These are phyloP conservation scores for Aspergillus heteromorphus DNA, from an alignment of 495 filamentous ascomycete species.

Conservation along the genomic window DNA sequence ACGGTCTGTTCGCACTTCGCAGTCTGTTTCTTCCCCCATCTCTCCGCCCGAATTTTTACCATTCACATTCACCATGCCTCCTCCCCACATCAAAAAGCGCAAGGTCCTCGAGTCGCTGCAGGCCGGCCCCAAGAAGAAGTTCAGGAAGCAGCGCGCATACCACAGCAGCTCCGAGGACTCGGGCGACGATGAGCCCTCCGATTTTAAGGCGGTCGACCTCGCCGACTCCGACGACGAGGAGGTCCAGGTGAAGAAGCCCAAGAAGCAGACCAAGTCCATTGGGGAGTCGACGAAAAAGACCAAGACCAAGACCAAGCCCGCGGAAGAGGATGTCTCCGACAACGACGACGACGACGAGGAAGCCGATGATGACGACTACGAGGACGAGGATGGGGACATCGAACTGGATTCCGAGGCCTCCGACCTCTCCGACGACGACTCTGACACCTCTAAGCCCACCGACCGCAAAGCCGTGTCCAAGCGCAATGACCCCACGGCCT, in stretches of 20 bases:
- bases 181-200: conserved; percentile 37
- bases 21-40: too few species aligned
- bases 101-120: conserved; percentile 55
- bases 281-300: conserved; percentile 1
- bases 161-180: conserved; percentile 66
- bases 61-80: conserved; percentile 31
- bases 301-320: too few species aligned
- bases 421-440: conserved; percentile 18
- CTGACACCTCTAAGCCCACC: conserved; percentile 18
- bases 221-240: conserved; percentile 62
- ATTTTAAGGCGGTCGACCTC: conserved; percentile 59
- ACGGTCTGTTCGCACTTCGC: too few species aligned
- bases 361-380: conserved; percentile 30
- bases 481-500: conserved; percentile 84
- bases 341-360: conserved; percentile 12
- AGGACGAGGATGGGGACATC: conserved; percentile 31
- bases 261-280: conserved; percentile 17
- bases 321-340: conserved; percentile 13
- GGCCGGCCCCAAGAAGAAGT: conserved; percentile 59
- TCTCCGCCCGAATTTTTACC: too few species aligned
- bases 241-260: conserved; percentile 19
- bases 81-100: conserved; percentile 49
- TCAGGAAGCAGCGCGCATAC: conserved; percentile 64
- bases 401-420: conserved; percentile 21
- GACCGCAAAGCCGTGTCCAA: conserved; percentile 44